Percentiles rank a stretch among this genome's conserved stretches.
Evolutionary conservation across 768 basidiomycete species (phyloP).

Genomic region (Boletellus sp.): DNA sequence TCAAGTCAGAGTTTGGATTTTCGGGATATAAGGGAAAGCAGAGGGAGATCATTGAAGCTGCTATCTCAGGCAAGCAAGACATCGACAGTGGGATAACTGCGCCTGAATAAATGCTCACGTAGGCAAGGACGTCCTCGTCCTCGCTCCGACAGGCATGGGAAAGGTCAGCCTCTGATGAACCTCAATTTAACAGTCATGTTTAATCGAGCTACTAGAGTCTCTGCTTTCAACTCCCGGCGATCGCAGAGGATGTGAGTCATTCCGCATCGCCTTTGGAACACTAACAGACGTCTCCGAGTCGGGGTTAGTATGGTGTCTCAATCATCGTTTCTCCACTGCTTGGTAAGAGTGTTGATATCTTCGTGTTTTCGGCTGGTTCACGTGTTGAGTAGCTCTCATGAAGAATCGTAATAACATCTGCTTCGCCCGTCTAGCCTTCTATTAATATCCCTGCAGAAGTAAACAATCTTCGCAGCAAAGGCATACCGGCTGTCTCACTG

Average conservation of each 20-base stretch:
- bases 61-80: slow-evolving; percentile 48
- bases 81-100: not conserved
- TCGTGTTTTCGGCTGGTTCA: not conserved
- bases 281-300: not conserved
- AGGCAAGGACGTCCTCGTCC: slow-evolving; percentile 74
- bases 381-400: slow-evolving; percentile 60
- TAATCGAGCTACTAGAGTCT: slow-evolving; percentile 49
- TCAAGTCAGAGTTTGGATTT: slow-evolving; percentile 63
- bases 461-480: slow-evolving; percentile 49
- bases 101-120: not conserved
- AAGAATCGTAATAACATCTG: slow-evolving; percentile 60
- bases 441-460: slow-evolving; percentile 48
- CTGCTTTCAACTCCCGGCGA: slow-evolving; percentile 82
- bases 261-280: not conserved
- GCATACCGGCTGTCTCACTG: slow-evolving; percentile 56
- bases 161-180: slow-evolving; percentile 46
- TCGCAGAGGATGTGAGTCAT: slow-evolving; percentile 51
- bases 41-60: slow-evolving; percentile 69
- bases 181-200: not conserved
- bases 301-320: slow-evolving; percentile 58
- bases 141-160: slow-evolving; percentile 88
- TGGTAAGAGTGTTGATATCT: slow-evolving; percentile 38
- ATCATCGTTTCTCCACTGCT: slow-evolving; percentile 76
- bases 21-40: slow-evolving; percentile 71
- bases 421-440: not conserved